Evolutionary conservation across 495 filamentous ascomycete genomes (phyloP), one percentile per base, ranked within the genome.

Genomic region (Rusavskia elegans): DNA sequence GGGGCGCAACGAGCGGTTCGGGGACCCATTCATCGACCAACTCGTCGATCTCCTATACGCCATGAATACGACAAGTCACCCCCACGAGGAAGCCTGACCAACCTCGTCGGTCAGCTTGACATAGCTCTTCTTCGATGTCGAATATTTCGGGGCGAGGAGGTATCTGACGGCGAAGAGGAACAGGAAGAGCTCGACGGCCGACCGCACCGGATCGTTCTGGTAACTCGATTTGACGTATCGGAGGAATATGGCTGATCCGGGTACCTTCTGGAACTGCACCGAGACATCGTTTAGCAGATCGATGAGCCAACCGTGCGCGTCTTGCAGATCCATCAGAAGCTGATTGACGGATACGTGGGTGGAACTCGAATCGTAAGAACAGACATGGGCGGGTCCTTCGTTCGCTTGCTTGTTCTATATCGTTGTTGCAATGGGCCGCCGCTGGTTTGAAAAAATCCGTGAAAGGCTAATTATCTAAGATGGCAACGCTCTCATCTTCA

Each of bases 131-230:
- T 84, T 90, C 56, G 81, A 76, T 51, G 89, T 95, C 49, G 85
- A 84, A 67, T 97, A 98, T 40, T 82, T 85, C 2, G 93, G 89
- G 37, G 88, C 82, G 40, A 97, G 73, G 19, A 99, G 73, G 61
- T 99, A 99, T 44, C 89, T 79, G 20, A 99, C 80, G 48, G 89
- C 90, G 69, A 99, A 99, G 46, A 99, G 77, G 56, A 99, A 87
- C 46, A 99, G 79, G 51, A 97, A 82, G 37, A 99, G 71, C 65
- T 99, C 92, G 57, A 99, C 85, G 1, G 89, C 88, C 23, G 84
- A 92, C 20, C 92, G 83, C 51, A 97, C 77, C 13, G 92, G 92
- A 53, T 99, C 92, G 66, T 99, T 84, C 69, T 97, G 92, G 69
- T 99, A 97, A 62, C 88, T 95, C 36, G 86, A 92, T 64, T 85